Evolutionary conservation across 2,329 filamentous ascomycete species (phyloP).

Genomic region (Tothia fuscella): DNA sequence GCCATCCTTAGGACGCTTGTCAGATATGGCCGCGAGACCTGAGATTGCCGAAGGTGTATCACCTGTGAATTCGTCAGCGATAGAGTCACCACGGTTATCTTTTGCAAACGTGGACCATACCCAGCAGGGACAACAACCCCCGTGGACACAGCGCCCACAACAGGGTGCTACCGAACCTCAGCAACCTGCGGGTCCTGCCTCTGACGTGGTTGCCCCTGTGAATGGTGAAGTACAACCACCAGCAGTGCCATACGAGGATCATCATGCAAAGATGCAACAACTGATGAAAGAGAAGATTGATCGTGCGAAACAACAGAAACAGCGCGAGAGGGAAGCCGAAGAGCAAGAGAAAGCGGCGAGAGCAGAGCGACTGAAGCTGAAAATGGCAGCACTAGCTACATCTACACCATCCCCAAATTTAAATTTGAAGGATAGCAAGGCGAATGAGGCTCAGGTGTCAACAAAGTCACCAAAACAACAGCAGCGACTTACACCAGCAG

Average conservation of each 20-base stretch:
- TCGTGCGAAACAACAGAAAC: conserved; percentile 54
- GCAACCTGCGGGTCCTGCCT: background rate
- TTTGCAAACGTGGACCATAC: conserved; percentile 3
- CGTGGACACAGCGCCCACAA: background rate
- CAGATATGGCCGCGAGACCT: conserved; percentile 21
- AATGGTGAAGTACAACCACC: background rate
- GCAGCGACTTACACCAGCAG: conserved; percentile 24
- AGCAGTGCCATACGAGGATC: conserved; percentile 40
- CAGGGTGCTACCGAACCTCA: background rate
- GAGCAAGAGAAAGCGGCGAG: conserved; percentile 60
- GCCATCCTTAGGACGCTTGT: conserved; percentile 42
- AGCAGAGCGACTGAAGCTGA: conserved; percentile 58
- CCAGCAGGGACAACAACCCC: background rate
- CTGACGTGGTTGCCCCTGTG: background rate
- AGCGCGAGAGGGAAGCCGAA: conserved; percentile 50
- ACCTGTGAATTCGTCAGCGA: background rate
- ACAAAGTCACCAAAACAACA: conserved; percentile 33
- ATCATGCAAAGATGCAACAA: conserved; percentile 52
- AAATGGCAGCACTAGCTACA: conserved; percentile 55
- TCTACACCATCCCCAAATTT: conserved; percentile 27
- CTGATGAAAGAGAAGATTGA: conserved; percentile 63
- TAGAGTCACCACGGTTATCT: conserved; percentile 2
- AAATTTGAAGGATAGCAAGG: conserved; percentile 25
- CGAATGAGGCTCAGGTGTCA: conserved; percentile 23
- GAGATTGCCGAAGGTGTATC: background rate